phyloP scores from a whole-genome alignment of 2,329 filamentous ascomycete genomes.

The Botryotinia convoluta region DNA sequence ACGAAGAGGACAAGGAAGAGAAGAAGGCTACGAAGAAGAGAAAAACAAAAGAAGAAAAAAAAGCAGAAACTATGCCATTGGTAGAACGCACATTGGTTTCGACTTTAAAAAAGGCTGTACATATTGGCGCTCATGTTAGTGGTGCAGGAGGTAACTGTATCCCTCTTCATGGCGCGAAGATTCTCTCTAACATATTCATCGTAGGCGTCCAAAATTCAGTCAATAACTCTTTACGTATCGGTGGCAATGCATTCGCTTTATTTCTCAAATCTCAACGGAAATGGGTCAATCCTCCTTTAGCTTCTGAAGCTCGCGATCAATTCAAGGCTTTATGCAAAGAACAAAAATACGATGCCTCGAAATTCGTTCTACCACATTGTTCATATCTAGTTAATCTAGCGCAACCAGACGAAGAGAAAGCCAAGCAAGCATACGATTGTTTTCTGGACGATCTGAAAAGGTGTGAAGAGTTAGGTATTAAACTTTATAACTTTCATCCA shows the following conservation, averaged over 20 bases:
- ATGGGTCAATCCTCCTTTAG: constrained; percentile 81
- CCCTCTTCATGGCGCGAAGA: constrained; percentile 17
- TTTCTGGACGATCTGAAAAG: constrained; percentile 87
- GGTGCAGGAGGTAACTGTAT: constrained; percentile 69
- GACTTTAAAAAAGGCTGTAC: constrained; percentile 67
- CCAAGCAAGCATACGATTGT: constrained; percentile 76
- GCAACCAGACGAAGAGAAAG: constrained; percentile 74
- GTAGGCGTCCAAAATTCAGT: constrained; percentile 86
- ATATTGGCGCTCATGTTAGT: constrained; percentile 90
- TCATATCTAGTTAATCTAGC: constrained; percentile 97
- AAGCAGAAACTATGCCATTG: constrained; percentile 59
- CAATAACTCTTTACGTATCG: constrained; percentile 73
- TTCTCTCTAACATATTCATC: constrained; percentile 11
- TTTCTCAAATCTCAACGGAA: constrained; percentile 97
- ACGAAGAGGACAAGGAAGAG: constrained; percentile 21
- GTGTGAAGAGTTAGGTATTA: constrained; percentile 82
- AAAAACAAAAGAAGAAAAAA: constrained; percentile 57
- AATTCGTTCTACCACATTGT: constrained; percentile 84
- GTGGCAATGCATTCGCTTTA: constrained; percentile 88
- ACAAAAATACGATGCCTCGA: constrained; percentile 67
- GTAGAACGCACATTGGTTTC: constrained; percentile 62
- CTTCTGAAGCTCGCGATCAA: constrained; percentile 61
- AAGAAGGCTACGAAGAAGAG: constrained; percentile 42
- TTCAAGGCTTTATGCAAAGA: constrained; percentile 69
- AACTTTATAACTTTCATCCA: constrained; percentile 97